phyloP scores from a whole-genome alignment of 768 basidiomycete species.

The Auricularia sp. region DNA sequence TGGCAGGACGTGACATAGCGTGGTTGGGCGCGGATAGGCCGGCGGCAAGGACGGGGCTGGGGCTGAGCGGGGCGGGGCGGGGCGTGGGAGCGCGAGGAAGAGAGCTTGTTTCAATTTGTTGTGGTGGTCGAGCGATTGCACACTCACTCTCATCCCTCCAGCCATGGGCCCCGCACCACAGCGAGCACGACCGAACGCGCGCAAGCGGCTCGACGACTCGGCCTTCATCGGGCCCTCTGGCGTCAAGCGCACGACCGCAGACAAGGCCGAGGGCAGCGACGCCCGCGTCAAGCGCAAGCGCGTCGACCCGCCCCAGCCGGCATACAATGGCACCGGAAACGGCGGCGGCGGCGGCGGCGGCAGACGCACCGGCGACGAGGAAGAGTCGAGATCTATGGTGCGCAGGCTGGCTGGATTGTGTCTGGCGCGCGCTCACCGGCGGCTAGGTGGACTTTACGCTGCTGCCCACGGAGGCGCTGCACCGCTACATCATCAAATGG shows the following conservation, averaged over 20 bases:
- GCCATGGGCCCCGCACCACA: neutral
- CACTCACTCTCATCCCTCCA: neutral
- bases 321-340: neutral
- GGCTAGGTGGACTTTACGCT: constrained; percentile 64
- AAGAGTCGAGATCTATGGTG: too few species aligned
- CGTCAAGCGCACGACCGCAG: neutral
- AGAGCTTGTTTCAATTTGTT: too few species aligned
- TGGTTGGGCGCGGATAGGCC: too few species aligned
- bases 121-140: neutral
- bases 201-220: constrained; percentile 1
- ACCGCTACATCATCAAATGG: constrained; percentile 64
- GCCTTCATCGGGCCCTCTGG: neutral
- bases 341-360: neutral
- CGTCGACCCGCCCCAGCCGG: neutral
- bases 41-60: too few species aligned
- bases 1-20: too few species aligned
- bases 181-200: neutral
- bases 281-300: constrained; percentile 1
- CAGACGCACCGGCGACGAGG: neutral
- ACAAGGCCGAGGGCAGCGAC: neutral
- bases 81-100: too few species aligned
- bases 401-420: too few species aligned
- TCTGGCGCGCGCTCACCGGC: neutral
- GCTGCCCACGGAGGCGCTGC: constrained; percentile 52
- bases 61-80: too few species aligned